Evolutionary conservation across 148 eudicot species (phyloP), one percentile per base, ranked within the genome.

Genomic region (Rhododendron simsii): DNA sequence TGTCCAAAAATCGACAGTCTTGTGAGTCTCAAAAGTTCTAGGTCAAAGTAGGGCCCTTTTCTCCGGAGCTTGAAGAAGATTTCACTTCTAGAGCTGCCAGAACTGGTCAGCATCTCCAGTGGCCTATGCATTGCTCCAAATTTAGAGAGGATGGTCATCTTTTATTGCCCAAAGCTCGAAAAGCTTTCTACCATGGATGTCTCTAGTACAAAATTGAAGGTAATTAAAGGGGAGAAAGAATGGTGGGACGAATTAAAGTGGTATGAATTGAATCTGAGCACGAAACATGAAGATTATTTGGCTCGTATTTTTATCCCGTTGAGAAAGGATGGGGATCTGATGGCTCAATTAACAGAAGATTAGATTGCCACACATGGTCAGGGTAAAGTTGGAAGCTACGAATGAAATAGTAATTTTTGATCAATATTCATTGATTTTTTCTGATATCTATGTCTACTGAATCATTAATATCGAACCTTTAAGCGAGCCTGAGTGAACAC

Each of bases 191-290:
- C 35, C 35, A 57, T 14, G 59, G 86, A 87, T n/a, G 69, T 87
- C 4, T 37, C 71, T 1, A 78, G 78, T 50, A 51, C 75, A 47
- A 4, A 28, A 14, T 78, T 79, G 39, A 83, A 74, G 57, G 81
- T 50, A 2, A 80, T 83, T 0, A 87, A 87, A 83, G 86, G 88
- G 50, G 88, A 83, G 74, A 63, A 37, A 35, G 83, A 83, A 33
- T 87, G 88, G 86, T 87, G 88, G 88, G 86, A 83, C 0, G 50
- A 83, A 61, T 78, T 83, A 16, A 57, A 51, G 78, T 83, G 85
- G 85, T 48, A 76, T 5, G 51, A 86, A 30, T 53, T 73, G 1
- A 15, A 73, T 18, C 3, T 35, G 11, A 75, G 12, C 26, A 50
- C 2, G 2, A 37, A 21, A 47, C 37, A 57, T 35, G 67, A 57